Evolutionary conservation across 2,329 filamentous ascomycete species (phyloP).

Genomic region (Tolypocladium endophyticum): DNA sequence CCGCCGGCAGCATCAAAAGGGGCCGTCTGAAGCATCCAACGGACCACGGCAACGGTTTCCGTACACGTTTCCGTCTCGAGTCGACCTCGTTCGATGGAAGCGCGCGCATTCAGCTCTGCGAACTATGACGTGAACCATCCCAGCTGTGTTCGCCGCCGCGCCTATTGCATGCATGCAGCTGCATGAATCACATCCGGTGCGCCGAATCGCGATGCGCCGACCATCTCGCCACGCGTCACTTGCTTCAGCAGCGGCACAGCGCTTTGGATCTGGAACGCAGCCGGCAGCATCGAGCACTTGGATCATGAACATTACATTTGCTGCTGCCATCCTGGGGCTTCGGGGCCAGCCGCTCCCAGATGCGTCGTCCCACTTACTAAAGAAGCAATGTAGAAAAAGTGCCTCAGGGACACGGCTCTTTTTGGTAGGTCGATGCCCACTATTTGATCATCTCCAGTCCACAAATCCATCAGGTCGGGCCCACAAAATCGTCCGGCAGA

Average conservation of each 20-base stretch:
- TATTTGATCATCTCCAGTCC: not conserved
- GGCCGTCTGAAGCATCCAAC: not conserved
- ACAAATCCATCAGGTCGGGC: not conserved
- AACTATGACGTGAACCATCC: not conserved
- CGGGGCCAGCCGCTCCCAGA: not conserved
- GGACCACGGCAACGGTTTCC: not conserved
- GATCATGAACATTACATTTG: too few relatives aligned
- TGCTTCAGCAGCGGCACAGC: not conserved
- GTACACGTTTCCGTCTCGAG: not conserved
- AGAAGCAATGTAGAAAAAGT: not conserved
- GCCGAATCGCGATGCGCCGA: not conserved
- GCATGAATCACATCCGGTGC: not conserved
- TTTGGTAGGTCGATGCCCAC: not conserved
- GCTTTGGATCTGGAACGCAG: not conserved
- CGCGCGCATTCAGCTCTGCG: not conserved
- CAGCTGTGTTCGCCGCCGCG: not conserved
- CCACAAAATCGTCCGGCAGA: not conserved
- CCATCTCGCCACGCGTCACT: not conserved
- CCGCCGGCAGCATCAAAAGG: not conserved
- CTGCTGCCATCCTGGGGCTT: not conserved
- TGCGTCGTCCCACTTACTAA: not conserved
- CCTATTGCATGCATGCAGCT: constrained; percentile 3
- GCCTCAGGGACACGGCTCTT: not conserved
- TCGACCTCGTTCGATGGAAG: not conserved
- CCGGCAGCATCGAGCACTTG: not conserved